Base-by-base conservation (phyloP, 768 basidiomycete species). In the Naganishia vaughanmartiniae region DNA sequence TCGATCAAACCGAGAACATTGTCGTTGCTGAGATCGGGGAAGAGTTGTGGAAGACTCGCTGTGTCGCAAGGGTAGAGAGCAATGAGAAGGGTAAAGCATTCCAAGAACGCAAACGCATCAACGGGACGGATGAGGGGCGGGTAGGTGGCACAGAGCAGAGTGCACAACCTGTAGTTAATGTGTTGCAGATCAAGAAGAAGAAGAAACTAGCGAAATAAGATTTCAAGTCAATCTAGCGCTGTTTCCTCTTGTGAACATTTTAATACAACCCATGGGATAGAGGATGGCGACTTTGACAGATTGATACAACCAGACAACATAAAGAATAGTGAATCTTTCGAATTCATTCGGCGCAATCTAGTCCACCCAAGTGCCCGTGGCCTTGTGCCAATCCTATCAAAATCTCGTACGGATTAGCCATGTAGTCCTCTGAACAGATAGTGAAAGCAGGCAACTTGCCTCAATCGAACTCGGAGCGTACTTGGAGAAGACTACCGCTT, bases 1-100 rank as follows among this genome's bases (percentile, higher is more conserved):
- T 90, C 79, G 84, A 84, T 12, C 68, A 72, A 4, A 76, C 75
- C 1, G 69, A 73, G 46, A 70, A 67, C 30, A 73, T 78, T 19
- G 74, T 78, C 4, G 51, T 12, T 1, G 73, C 57, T 5, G 78
- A 79, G 48, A 70, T 78, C 31, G 78, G 78, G n/a, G 42, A 53
- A 42, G 69, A 70, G 21, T 73, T 69, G 19, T 76, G 74, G 75
- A 53, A 71, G 7, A 51, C 33, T 10, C n/a, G 53, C 7, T 54
- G 65, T 19, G 12, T 34, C 4, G 48, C 12, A 17, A 51, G 65
- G 30, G 53, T 66, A 14, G 53, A 66, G 26, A 33, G 48, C 4
- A 66, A 66, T 19, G 30, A 39, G 33, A 54, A 54, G 46, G 53
- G 48, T 28, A 66, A 66, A 28, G 65, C 28, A 31, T 54, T 51